Percentiles rank a stretch among this genome's conserved stretches.
Conservation (phyloP, 2,329 filamentous ascomycete genomes). For the Parafenestella ontariensis region DNA sequence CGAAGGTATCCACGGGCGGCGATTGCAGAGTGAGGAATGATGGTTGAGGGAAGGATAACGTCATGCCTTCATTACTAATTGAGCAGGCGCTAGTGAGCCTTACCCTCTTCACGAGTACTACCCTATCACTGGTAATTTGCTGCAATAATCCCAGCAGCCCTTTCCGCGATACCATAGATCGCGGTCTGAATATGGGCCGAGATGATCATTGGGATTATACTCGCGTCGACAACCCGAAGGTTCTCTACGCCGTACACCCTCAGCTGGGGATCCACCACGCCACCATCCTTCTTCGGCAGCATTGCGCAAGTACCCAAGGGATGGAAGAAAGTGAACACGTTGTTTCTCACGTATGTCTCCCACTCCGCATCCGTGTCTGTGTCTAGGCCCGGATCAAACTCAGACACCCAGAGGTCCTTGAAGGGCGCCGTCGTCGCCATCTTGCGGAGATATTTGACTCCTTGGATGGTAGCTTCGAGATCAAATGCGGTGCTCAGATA, state of each 20-base stretch:
- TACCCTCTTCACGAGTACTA: no score
- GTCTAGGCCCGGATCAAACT: constrained; percentile 32
- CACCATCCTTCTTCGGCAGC: constrained; percentile 21
- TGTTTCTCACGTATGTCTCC: constrained; percentile 19
- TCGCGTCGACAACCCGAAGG: constrained; percentile 32
- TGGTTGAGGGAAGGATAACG: neutral
- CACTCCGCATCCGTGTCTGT: constrained; percentile 28
- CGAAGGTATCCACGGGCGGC: neutral
- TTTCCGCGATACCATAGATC: constrained; percentile 37
- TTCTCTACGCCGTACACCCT: constrained; percentile 29
- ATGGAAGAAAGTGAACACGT: constrained; percentile 29
- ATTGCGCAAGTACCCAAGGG: constrained; percentile 45
- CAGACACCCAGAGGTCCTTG: constrained; percentile 34
- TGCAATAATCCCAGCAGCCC: constrained; percentile 25
- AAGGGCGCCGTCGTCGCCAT: constrained; percentile 29
- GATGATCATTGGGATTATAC: constrained; percentile 29
- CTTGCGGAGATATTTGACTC: constrained; percentile 31
- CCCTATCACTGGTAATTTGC: constrained; percentile 6
- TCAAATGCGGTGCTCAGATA: constrained; percentile 29
- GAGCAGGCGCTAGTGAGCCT: neutral
- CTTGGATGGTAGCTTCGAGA: constrained; percentile 16
- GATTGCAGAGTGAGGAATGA: neutral
- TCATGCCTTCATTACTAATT: neutral
- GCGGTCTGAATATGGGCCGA: constrained; percentile 30
- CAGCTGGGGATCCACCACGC: constrained; percentile 25